phyloP scores from a whole-genome alignment of 2,329 filamentous ascomycete genomes.

The Ustulina deusta region DNA sequence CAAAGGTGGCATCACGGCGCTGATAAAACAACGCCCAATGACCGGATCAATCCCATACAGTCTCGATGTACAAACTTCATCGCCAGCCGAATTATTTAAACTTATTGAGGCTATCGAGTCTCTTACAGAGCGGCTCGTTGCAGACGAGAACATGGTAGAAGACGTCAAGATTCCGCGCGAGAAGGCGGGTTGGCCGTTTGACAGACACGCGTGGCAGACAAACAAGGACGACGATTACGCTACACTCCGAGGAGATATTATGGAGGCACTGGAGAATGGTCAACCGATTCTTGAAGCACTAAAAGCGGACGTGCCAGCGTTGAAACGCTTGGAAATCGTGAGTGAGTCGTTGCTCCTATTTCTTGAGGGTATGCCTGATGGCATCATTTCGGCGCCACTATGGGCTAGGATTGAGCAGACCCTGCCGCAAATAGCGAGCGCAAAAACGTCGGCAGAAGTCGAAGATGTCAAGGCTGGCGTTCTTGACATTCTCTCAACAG shows the following conservation, averaged over 20 bases:
- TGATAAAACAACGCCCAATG: slow-evolving; percentile 52
- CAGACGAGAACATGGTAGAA: slow-evolving; percentile 72
- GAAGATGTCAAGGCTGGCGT: slow-evolving; percentile 65
- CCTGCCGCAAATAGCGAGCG: slow-evolving; percentile 56
- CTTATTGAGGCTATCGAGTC: slow-evolving; percentile 82
- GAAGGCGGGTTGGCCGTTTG: slow-evolving; percentile 70
- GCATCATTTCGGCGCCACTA: slow-evolving; percentile 76
- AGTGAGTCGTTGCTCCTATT: slow-evolving; percentile 80
- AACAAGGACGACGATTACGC: slow-evolving; percentile 45
- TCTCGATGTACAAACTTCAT: slow-evolving; percentile 77
- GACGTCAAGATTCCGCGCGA: slow-evolving; percentile 64
- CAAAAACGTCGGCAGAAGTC: slow-evolving; percentile 39
- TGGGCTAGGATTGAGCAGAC: slow-evolving; percentile 77
- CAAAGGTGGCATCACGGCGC: slow-evolving; percentile 76
- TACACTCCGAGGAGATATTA: slow-evolving; percentile 53
- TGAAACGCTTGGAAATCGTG: slow-evolving; percentile 80
- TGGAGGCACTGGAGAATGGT: slow-evolving; percentile 81
- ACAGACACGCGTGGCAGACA: slow-evolving; percentile 47
- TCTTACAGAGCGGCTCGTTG: slow-evolving; percentile 67
- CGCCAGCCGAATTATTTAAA: slow-evolving; percentile 88
- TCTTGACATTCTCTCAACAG: slow-evolving; percentile 78
- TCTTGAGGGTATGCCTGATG: slow-evolving; percentile 79
- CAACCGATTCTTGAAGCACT: slow-evolving; percentile 70
- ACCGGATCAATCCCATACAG: slow-evolving; percentile 65
- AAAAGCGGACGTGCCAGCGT: slow-evolving; percentile 69